Evolutionary conservation across 176 grass and related monocot species (phyloP), one percentile per base, ranked within the genome.

Genomic region (Triticum dicoccoides): DNA sequence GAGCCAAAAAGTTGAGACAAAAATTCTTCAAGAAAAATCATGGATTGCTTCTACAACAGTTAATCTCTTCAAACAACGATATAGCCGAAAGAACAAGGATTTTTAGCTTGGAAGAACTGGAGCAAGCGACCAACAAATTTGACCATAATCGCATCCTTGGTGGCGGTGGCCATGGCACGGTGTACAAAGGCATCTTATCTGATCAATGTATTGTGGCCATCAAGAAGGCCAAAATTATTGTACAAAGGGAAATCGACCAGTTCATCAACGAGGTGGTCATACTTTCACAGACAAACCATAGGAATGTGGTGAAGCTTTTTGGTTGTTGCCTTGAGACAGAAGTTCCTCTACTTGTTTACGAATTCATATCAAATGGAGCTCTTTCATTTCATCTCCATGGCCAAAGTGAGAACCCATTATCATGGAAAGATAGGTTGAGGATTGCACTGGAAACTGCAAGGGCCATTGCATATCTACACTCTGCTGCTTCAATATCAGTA

Each of bases 191-290:
- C 41, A 44, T 44, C 10, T 44, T 44, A 44, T 44, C 41, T 44
- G 9, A 44, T 44, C 41, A 44, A 44, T 9, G 41, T 44, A 44
- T 44, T 44, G 41, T 44, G 10, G 41, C 41, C 24, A 86, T 92
- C 62, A 92, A 89, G 41, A 89, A 76, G 38, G 87, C 91, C 1
- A 89, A 89, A 33, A 92, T 90, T 39, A 23, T 87, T 3, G 80
- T 89, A 71, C 80, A 90, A 62, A 76, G 49, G n/a, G 91, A 92
- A 80, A 92, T 84, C 24, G 65, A 89, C 32, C 52, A 92, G 15
- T 92, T 92, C 69, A 84, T 92, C 52, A 92, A 92, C 34, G 91
- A 92, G 68, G 84, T 90, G 2, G 91, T 87, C 9, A 92, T 92
- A 83, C 91, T 92, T 65, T 90, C 91, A 25, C 84, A 90, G 10